phyloP scores from a whole-genome alignment of 306 rosid genomes.

The Hippophae tibetana region DNA sequence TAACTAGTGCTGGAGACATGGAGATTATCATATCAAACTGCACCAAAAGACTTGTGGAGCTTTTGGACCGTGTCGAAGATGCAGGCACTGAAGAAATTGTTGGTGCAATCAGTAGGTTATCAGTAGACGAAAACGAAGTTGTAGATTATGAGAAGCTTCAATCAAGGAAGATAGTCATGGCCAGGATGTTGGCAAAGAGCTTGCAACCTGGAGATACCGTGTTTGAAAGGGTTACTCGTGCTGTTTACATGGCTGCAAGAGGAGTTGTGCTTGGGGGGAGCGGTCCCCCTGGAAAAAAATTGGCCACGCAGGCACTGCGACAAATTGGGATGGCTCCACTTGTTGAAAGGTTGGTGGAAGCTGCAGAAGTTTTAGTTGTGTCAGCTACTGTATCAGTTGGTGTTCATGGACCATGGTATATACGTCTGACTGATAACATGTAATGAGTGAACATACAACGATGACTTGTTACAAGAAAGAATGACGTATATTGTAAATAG shows the following conservation, averaged over 20 bases:
- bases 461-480: too few species aligned
- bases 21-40: slow-evolving; percentile 40
- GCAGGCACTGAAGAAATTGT: slow-evolving; percentile 63
- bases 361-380: slow-evolving; percentile 64
- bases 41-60: slow-evolving; percentile 35
- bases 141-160: slow-evolving; percentile 27
- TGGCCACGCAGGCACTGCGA: slow-evolving; percentile 60
- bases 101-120: slow-evolving; percentile 41
- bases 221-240: slow-evolving; percentile 62
- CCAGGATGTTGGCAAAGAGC: slow-evolving; percentile 69
- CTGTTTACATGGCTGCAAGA: slow-evolving; percentile 57
- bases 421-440: slow-evolving; percentile 31
- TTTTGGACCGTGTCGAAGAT: slow-evolving; percentile 45
- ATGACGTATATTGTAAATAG: too few species aligned
- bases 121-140: slow-evolving; percentile 23
- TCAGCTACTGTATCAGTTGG: slow-evolving; percentile 60
- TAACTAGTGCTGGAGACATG: slow-evolving; percentile 38
- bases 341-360: slow-evolving; percentile 49
- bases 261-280: slow-evolving; percentile 73
- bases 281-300: slow-evolving; percentile 49
- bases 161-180: slow-evolving; percentile 47
- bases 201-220: slow-evolving; percentile 82
- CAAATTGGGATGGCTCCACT: slow-evolving; percentile 63
- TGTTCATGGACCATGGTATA: slow-evolving; percentile 85
- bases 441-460: not conserved